A percentile compares a stretch with the other conserved stretches of the same genome.
phyloP scores from a whole-genome alignment of 345 rosid species.

The Cochlearia excelsa region DNA sequence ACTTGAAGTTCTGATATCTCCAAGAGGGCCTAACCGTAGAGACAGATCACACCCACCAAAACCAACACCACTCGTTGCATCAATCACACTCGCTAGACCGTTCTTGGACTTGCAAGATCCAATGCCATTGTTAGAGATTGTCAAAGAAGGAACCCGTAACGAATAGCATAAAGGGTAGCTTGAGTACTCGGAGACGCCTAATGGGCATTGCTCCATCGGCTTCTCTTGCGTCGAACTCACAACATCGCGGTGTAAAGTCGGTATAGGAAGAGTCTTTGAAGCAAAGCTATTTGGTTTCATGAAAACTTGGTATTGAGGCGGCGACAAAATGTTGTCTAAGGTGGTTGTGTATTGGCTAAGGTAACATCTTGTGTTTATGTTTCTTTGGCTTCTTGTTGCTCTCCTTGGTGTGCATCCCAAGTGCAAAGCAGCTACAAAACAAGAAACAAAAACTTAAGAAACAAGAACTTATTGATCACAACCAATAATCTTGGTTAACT shows the following conservation, averaged over 20 bases:
- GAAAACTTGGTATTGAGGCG: slow-evolving; percentile 42
- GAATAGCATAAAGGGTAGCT: slow-evolving; percentile 33
- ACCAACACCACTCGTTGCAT: slow-evolving; percentile 8
- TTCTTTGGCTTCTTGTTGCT: slow-evolving; percentile 94
- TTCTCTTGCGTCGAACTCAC: slow-evolving; percentile 21
- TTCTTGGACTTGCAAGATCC: slow-evolving; percentile 22
- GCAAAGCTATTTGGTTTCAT: slow-evolving; percentile 40
- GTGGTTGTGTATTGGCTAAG: slow-evolving; percentile 41
- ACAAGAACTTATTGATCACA: slow-evolving; percentile 10
- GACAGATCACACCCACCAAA: slow-evolving; percentile 63
- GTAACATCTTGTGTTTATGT: slow-evolving; percentile 73
- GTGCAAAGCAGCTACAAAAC: slow-evolving; percentile 75
- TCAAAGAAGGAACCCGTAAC: slow-evolving; percentile 12
- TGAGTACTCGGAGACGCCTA: slow-evolving; percentile 25
- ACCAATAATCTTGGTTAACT: not conserved
- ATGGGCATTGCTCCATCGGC: slow-evolving; percentile 1
- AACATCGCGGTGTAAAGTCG: slow-evolving; percentile 8
- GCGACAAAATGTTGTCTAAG: slow-evolving; percentile 17
- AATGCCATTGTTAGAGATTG: slow-evolving; percentile 12
- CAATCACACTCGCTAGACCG: slow-evolving; percentile 11
- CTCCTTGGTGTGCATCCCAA: slow-evolving; percentile 85
- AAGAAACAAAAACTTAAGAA: not conserved
- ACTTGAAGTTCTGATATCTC: slow-evolving; percentile 26
- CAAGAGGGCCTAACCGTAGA: slow-evolving; percentile 64
- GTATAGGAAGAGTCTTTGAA: slow-evolving; percentile 20